Evolutionary conservation across 192 early-diverging fungal species (phyloP).

Genomic region (Rhizoclosmatium globosum): DNA sequence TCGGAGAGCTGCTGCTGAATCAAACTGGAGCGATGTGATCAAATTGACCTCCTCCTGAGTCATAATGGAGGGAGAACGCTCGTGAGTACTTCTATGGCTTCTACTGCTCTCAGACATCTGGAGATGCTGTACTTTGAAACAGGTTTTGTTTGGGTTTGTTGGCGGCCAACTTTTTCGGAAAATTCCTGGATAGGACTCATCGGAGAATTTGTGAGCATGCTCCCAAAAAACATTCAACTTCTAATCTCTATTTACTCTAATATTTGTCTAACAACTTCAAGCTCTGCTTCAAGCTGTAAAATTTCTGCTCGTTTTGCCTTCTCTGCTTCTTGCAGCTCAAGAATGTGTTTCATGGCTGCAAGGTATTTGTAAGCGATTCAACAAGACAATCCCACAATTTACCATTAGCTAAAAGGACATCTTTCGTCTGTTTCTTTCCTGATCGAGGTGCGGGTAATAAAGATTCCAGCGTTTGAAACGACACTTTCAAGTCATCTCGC

Average conservation of each 20-base stretch:
- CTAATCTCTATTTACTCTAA: not conserved
- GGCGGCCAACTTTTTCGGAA: not conserved
- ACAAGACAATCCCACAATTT: not conserved
- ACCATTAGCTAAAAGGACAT: not conserved
- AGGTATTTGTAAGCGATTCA: not conserved
- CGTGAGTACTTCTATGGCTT: no score
- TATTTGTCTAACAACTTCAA: not conserved
- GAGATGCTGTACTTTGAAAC: no score
- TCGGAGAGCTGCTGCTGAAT: not conserved
- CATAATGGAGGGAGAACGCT: not conserved
- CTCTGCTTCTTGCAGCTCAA: not conserved
- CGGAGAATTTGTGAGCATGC: not conserved
- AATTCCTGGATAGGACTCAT: not conserved
- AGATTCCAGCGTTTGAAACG: not conserved
- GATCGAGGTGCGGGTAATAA: not conserved
- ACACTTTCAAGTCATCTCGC: constrained; percentile 22
- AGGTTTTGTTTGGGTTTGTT: no score
- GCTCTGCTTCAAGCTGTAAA: not conserved
- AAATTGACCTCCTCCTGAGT: not conserved
- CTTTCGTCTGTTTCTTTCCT: no score
- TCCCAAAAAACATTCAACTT: not conserved
- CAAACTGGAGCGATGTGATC: not conserved
- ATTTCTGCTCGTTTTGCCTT: not conserved
- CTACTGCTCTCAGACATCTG: no score
- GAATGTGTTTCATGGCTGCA: not conserved